Percentiles rank a stretch among this genome's conserved stretches.
Evolutionary conservation across 371 early-diverging fungal species (phyloP).

Genomic region (Aphelidium insulamus): DNA sequence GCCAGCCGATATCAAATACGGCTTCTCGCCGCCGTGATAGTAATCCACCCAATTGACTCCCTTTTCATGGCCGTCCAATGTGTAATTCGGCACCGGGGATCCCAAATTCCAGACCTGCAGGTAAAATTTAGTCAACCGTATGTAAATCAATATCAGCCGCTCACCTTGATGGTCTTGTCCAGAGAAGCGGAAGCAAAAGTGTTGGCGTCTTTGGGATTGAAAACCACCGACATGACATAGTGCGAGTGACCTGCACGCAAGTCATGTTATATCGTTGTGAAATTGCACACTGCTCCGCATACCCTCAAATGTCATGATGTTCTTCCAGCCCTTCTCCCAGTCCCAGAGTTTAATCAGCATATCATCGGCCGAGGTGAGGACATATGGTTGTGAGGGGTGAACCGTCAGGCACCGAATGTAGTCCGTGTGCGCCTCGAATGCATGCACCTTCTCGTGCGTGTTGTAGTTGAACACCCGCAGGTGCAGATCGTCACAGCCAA

Average conservation of each 20-base stretch:
- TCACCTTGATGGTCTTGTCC: conserved; percentile 71
- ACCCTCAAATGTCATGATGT: conserved; percentile 41
- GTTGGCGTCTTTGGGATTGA: conserved; percentile 92
- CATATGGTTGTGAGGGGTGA: conserved; percentile 76
- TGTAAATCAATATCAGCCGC: not conserved
- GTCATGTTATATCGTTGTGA: no score
- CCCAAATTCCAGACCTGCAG: conserved; percentile 61
- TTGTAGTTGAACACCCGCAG: conserved; percentile 98
- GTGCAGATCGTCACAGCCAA: conserved; percentile 96
- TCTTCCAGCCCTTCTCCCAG: conserved; percentile 95
- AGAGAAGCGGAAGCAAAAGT: conserved; percentile 88
- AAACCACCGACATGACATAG: conserved; percentile 89
- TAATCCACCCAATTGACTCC: conserved; percentile 89
- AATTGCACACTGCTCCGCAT: not conserved
- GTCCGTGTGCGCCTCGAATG: conserved; percentile 95
- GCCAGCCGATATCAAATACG: conserved; percentile 75
- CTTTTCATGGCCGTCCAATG: conserved; percentile 82
- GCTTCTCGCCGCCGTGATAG: conserved; percentile 85
- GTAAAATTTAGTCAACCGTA: not conserved
- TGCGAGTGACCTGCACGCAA: conserved; percentile 95
- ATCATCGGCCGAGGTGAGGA: conserved; percentile 94
- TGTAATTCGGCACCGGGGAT: conserved; percentile 65
- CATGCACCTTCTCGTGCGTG: conserved; percentile 83
- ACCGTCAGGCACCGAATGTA: conserved; percentile 94
- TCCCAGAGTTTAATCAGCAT: conserved; percentile 97